Conservation (phyloP, 768 basidiomycete species). For the Cyclocybe aegerita region DNA sequence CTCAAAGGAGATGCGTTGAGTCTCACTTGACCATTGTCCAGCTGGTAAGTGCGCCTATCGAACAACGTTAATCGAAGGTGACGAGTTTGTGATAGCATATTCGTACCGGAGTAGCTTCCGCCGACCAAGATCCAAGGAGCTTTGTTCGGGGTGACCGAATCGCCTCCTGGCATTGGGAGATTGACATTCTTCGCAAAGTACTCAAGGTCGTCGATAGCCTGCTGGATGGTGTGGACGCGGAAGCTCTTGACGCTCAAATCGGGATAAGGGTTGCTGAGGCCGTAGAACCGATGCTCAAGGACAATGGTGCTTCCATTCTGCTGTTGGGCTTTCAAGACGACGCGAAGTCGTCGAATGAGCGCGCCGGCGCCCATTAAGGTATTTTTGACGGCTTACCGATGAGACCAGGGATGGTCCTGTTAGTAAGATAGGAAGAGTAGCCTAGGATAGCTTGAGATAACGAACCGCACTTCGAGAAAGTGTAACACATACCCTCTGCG, state of each 20-base stretch:
- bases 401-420: constrained; percentile 58
- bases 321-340: constrained; percentile 47
- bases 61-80: not conserved
- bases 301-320: constrained; percentile 62
- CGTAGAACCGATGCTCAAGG: constrained; percentile 75
- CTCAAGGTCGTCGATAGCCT: constrained; percentile 71
- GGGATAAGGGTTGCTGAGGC: constrained; percentile 67
- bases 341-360: no score
- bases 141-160: constrained; percentile 54
- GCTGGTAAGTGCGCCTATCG: constrained; percentile 44
- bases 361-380: not conserved
- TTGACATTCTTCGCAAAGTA: constrained; percentile 68
- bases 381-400: constrained; percentile 32
- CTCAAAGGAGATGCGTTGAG: not conserved
- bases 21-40: constrained; percentile 71
- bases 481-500: constrained; percentile 40
- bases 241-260: constrained; percentile 61
- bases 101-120: constrained; percentile 48
- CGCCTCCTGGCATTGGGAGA: constrained; percentile 67
- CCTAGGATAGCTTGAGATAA: constrained; percentile 23
- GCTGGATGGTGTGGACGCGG: constrained; percentile 63
- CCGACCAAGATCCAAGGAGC: constrained; percentile 52
- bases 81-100: not conserved
- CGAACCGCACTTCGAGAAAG: not conserved
- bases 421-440: constrained; percentile 59